Evolutionary conservation across 768 basidiomycete genomes (phyloP).

Genomic region (Sporobolomyces roseus): DNA sequence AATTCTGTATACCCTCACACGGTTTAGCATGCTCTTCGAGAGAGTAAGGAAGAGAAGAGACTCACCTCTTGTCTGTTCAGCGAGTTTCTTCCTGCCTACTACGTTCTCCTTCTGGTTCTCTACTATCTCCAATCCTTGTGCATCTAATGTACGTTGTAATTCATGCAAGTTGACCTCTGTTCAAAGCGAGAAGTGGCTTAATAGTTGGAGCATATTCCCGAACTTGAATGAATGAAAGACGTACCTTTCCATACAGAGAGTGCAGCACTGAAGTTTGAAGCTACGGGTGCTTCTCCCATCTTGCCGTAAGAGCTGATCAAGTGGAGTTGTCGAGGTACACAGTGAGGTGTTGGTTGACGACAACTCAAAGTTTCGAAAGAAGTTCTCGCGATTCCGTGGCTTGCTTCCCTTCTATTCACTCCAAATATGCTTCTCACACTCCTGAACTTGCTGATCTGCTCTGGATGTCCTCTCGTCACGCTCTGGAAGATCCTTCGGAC

Average conservation of each 20-base stretch:
- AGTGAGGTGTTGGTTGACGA: too few species aligned
- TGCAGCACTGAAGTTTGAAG: conserved; percentile 74
- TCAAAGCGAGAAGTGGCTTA: neutral
- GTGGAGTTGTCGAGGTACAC: neutral
- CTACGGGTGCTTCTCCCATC: conserved; percentile 11
- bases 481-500: neutral
- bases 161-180: conserved; percentile 81
- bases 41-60: neutral
- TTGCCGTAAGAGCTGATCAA: neutral
- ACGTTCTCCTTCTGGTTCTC: conserved; percentile 98
- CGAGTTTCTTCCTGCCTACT: conserved; percentile 84
- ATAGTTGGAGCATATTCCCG: conserved; percentile 5
- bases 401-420: neutral
- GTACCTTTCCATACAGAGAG: conserved; percentile 86
- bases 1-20: conserved; percentile 61
- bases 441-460: neutral
- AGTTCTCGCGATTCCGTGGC: conserved; percentile 3
- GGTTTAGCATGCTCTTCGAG: neutral
- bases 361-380: neutral
- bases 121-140: conserved; percentile 84
- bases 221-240: conserved; percentile 31
- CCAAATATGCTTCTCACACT: neutral
- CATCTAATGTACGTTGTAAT: conserved; percentile 86
- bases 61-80: conserved; percentile 89
- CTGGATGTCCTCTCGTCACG: neutral